phyloP scores from a whole-genome alignment of 139 green algal species.

The Micromonas pusilla region DNA sequence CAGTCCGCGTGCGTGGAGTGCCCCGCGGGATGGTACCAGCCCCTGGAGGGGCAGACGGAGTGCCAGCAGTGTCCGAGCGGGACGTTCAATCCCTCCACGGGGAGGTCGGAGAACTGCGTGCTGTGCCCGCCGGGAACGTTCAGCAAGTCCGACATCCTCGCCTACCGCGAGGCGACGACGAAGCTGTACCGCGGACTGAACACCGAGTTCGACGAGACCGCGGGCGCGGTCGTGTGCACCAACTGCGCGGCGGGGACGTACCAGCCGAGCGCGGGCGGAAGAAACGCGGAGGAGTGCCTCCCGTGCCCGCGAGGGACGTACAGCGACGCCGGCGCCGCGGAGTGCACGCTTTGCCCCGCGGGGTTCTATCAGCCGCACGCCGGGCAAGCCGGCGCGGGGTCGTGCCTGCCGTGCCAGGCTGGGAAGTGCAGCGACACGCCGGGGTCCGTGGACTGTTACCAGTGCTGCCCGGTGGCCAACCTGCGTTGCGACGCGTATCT shows the following conservation, averaged over 20 bases:
- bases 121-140: background rate
- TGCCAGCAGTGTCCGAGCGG: background rate
- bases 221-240: background rate
- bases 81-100: background rate
- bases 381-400: background rate
- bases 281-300: background rate
- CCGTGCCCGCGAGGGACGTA: conserved; percentile 4
- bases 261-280: background rate
- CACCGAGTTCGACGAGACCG: background rate
- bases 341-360: background rate
- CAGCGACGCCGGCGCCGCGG: background rate
- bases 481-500: background rate
- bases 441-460: background rate
- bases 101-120: background rate
- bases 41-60: background rate
- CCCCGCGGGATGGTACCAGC: background rate
- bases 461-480: conserved; percentile 8
- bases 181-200: background rate
- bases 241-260: background rate
- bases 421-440: background rate
- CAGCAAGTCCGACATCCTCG: background rate
- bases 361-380: background rate
- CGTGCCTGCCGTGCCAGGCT: background rate
- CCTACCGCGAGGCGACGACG: conserved; percentile 1
- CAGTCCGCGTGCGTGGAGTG: background rate